Percentiles rank a stretch among this genome's conserved stretches.
These are phyloP conservation scores for Diphasiastrum complanatum DNA, from an alignment of 83 land plant genomes.

Conservation along the genomic window DNA sequence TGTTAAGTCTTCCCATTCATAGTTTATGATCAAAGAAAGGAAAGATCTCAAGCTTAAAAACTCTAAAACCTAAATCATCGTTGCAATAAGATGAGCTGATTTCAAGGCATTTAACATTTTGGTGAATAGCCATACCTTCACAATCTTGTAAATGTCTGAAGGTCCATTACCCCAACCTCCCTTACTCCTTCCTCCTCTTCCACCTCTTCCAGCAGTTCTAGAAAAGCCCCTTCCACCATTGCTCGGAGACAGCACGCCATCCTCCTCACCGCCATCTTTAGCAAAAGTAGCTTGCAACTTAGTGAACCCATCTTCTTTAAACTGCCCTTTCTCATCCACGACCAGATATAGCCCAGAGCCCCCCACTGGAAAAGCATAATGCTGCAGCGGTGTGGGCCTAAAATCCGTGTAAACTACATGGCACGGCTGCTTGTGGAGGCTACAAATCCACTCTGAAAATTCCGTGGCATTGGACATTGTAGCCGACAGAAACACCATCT, in stretches of 20 bases:
- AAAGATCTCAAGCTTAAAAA: no score
- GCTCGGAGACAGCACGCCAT: constrained; percentile 21
- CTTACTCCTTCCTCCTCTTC: constrained; percentile 40
- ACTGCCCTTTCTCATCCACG: constrained; percentile 81
- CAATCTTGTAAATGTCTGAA: constrained; percentile 73
- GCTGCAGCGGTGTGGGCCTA: constrained; percentile 80
- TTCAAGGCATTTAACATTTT: not conserved
- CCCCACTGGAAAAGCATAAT: constrained; percentile 72
- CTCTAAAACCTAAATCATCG: no score
- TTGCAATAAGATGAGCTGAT: not conserved
- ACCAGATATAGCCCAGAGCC: constrained; percentile 70
- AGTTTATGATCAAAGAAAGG: no score
- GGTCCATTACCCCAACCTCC: constrained; percentile 25
- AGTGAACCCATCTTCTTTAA: constrained; percentile 60
- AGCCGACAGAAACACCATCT: constrained; percentile 86
- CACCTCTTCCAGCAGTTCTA: constrained; percentile 10
- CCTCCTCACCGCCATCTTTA: constrained; percentile 28
- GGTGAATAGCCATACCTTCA: constrained; percentile 48
- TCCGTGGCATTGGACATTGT: constrained; percentile 91
- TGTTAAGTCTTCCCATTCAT: no score
- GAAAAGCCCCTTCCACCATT: constrained; percentile 17
- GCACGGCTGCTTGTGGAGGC: constrained; percentile 73
- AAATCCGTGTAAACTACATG: constrained; percentile 93
- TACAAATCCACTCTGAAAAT: constrained; percentile 87
- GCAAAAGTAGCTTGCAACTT: constrained; percentile 51